These are phyloP conservation scores for Kodamaea sp. DNA, from an alignment of 1,139 yeast genomes.

Conservation along the genomic window DNA sequence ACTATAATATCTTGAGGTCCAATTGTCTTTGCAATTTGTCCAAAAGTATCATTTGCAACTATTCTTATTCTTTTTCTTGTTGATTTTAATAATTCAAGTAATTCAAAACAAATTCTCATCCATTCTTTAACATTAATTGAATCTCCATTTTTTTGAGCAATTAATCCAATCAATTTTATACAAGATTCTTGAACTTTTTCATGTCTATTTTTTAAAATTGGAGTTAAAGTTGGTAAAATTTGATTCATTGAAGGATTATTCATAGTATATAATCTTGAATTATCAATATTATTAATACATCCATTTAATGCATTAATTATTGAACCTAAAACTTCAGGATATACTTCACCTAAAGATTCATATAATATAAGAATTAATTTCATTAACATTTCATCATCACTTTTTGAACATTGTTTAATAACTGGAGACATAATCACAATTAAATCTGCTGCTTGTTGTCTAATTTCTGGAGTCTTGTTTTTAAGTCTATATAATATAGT, in stretches of 20 bases:
- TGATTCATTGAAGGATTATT: constrained; percentile 81
- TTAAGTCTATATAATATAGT: constrained; percentile 71
- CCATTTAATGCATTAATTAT: constrained; percentile 65
- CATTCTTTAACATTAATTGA: constrained; percentile 90
- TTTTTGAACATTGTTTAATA: constrained; percentile 54
- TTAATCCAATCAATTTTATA: constrained; percentile 73
- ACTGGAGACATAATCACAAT: constrained; percentile 66
- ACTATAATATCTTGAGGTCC: constrained; percentile 96
- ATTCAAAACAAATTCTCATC: constrained; percentile 94
- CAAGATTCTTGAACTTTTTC: constrained; percentile 90
- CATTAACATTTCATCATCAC: constrained; percentile 49
- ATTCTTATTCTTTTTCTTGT: constrained; percentile 74
- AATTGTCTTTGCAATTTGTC: constrained; percentile 83
- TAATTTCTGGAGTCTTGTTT: constrained; percentile 65
- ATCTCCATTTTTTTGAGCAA: constrained; percentile 83
- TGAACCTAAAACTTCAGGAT: constrained; percentile 90
- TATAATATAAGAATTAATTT: constrained; percentile 74
- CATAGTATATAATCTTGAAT: constrained; percentile 51
- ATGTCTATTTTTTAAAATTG: constrained; percentile 84
- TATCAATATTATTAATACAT: constrained; percentile 34
- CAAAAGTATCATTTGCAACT: constrained; percentile 90
- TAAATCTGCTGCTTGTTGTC: constrained; percentile 86
- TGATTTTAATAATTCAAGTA: constrained; percentile 85
- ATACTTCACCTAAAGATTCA: constrained; percentile 92
- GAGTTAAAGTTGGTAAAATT: constrained; percentile 82